These are phyloP conservation scores for peach (Prunus persica) DNA, from an alignment of 306 rosid species.

Conservation along the genomic window Prunus_persica_NCBIv2 NC_034015.1:20127001-20127500, in stretches of 20 bases:
- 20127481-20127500: background rate
- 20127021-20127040: constrained; percentile 47
- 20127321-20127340: constrained; percentile 20
- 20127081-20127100: constrained; percentile 22
- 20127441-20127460: constrained; percentile 1
- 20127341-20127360: background rate
- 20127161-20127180: constrained; percentile 39
- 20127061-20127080: constrained; percentile 22
- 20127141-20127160: constrained; percentile 38
- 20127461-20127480: constrained; percentile 25
- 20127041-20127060: constrained; percentile 44
- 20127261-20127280: constrained; percentile 31
- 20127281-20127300: constrained; percentile 25
- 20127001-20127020: constrained; percentile 45
- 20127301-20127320: constrained; percentile 3
- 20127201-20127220: constrained; percentile 27
- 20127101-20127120: constrained; percentile 23
- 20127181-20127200: constrained; percentile 28
- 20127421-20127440: constrained; percentile 1
- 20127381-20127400: constrained; percentile 28
- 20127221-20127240: constrained; percentile 17
- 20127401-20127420: constrained; percentile 9
- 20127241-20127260: constrained; percentile 8
- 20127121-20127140: constrained; percentile 25
- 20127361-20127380: constrained; percentile 12